These are phyloP conservation scores for Agroathelia rolfsii DNA, from an alignment of 1,284 basidiomycete genomes.

Conservation along the genomic window DNA sequence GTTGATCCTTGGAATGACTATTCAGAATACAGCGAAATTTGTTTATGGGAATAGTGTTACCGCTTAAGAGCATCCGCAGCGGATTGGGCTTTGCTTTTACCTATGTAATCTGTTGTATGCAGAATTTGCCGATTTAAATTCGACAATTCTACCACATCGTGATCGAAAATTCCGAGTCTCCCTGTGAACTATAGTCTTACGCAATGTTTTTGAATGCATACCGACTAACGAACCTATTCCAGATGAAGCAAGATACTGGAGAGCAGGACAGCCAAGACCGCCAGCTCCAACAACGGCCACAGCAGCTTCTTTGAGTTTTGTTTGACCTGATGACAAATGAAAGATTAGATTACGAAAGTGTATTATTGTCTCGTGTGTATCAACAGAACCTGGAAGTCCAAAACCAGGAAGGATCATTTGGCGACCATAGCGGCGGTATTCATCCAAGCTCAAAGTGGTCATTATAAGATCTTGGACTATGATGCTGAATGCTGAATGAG, in stretches of 20 bases:
- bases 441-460: conserved; percentile 29
- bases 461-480: conserved; percentile 14
- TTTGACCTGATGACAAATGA: conserved; percentile 52
- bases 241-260: conserved; percentile 88
- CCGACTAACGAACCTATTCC: conserved; percentile 64
- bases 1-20: conserved; percentile 48
- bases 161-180: conserved; percentile 81
- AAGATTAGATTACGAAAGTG: conserved; percentile 2
- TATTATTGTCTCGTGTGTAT: conserved; percentile 2
- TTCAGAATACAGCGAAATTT: conserved; percentile 3
- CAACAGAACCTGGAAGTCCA: conserved; percentile 66
- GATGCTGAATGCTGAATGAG: not conserved
- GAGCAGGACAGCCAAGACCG: conserved; percentile 90
- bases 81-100: conserved; percentile 76
- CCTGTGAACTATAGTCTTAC: conserved; percentile 33
- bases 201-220: conserved; percentile 3
- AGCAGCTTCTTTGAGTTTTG: conserved; percentile 66
- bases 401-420: conserved; percentile 95
- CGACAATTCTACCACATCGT: conserved; percentile 83
- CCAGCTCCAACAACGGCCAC: conserved; percentile 92
- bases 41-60: conserved; percentile 28
- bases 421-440: conserved; percentile 88
- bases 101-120: conserved; percentile 76
- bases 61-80: conserved; percentile 58
- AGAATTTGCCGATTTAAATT: conserved; percentile 94